Percentiles rank a stretch among this genome's conserved stretches.
Conservation (phyloP, 768 basidiomycete species). For the Plicaturopsis crispa region DNA sequence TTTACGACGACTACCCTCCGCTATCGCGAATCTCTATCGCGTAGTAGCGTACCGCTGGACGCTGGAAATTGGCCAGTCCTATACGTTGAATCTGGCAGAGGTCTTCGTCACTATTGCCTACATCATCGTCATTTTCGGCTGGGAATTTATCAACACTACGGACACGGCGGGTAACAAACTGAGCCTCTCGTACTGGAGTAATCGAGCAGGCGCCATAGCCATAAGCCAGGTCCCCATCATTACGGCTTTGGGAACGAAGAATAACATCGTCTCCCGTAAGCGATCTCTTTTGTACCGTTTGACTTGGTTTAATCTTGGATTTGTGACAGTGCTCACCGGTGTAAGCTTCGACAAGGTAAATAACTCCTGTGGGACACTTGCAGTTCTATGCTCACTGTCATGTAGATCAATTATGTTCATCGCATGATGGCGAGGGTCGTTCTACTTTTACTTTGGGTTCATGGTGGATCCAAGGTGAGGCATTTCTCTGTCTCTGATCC, state of each 20-base stretch:
- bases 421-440: slow-evolving; percentile 41
- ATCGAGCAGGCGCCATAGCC: slow-evolving; percentile 36
- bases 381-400: too few relatives aligned
- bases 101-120: slow-evolving; percentile 29
- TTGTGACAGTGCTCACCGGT: slow-evolving; percentile 46
- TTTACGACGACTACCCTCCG: slow-evolving; percentile 20
- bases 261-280: slow-evolving; percentile 42
- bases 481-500: too few relatives aligned
- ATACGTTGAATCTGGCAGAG: slow-evolving; percentile 33
- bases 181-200: slow-evolving; percentile 15
- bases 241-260: slow-evolving; percentile 52
- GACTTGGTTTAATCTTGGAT: too few relatives aligned
- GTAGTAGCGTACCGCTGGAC: slow-evolving; percentile 30
- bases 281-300: too few relatives aligned
- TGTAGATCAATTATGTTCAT: slow-evolving; percentile 35
- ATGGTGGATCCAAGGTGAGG: slow-evolving; percentile 36
- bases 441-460: slow-evolving; percentile 40
- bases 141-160: slow-evolving; percentile 30
- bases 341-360: slow-evolving; percentile 40
- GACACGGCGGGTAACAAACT: slow-evolving; percentile 13
- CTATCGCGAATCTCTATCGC: slow-evolving; percentile 25
- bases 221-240: slow-evolving; percentile 46
- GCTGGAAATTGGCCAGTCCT: slow-evolving; percentile 23
- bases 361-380: too few relatives aligned
- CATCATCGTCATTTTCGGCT: slow-evolving; percentile 26